Evolutionary conservation across 306 rosid species (phyloP).

Genomic region (Quercus agrifolia): DNA sequence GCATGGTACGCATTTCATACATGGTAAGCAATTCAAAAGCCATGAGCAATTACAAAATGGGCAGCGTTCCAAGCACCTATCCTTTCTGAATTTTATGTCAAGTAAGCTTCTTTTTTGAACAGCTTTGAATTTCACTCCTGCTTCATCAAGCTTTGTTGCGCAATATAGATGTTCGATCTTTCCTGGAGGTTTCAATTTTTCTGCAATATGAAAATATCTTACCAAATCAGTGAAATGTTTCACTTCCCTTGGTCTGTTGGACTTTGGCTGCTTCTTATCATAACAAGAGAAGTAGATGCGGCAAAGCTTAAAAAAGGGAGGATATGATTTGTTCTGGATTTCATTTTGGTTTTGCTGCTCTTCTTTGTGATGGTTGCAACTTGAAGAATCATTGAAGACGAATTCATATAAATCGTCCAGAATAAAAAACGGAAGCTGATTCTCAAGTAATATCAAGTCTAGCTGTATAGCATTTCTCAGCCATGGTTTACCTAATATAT

Average conservation of each 20-base stretch:
- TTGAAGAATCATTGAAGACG: background rate
- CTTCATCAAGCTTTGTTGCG: slow-evolving; percentile 36
- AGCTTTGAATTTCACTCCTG: slow-evolving; percentile 38
- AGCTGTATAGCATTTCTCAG: slow-evolving; percentile 23
- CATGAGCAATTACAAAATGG: background rate
- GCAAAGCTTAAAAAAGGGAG: slow-evolving; percentile 20
- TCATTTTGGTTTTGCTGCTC: background rate
- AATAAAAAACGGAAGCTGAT: slow-evolving; percentile 47
- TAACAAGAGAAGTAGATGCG: slow-evolving; percentile 20
- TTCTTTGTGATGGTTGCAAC: background rate
- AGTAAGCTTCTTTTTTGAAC: slow-evolving; percentile 15
- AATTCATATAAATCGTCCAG: slow-evolving; percentile 38
- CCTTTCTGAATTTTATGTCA: slow-evolving; percentile 19
- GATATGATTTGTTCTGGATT: background rate
- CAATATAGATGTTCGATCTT: background rate
- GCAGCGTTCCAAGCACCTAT: background rate
- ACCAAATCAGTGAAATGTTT: slow-evolving; percentile 48
- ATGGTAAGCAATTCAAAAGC: slow-evolving; percentile 27
- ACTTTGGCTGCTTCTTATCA: background rate
- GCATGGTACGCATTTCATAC: slow-evolving; percentile 22
- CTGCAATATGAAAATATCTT: slow-evolving; percentile 35
- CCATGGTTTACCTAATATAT: slow-evolving; percentile 43
- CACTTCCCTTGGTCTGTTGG: slow-evolving; percentile 6
- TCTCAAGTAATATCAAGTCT: slow-evolving; percentile 51
- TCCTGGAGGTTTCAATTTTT: rapidly evolving